phyloP scores from a whole-genome alignment of 768 basidiomycete genomes.

The Russula abietina region DNA sequence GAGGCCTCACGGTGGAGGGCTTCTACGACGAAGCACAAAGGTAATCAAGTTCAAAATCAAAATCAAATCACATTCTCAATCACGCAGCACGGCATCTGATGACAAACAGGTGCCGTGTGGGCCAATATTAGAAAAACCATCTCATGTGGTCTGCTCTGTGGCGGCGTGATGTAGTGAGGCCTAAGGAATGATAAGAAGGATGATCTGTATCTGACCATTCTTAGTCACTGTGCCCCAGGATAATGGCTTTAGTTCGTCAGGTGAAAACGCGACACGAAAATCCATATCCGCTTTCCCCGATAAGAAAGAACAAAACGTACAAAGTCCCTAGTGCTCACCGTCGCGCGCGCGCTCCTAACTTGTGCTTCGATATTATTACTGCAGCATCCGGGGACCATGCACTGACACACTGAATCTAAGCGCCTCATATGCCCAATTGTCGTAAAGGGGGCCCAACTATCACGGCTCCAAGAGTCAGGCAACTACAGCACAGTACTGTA shows the following conservation, averaged over 20 bases:
- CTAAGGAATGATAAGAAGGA: background rate
- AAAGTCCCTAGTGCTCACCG: background rate
- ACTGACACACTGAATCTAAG: too few relatives aligned
- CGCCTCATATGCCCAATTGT: background rate
- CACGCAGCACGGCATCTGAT: too few relatives aligned
- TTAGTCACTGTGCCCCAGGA: background rate
- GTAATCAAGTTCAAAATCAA: too few relatives aligned
- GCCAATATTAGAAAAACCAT: background rate
- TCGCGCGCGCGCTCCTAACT: too few relatives aligned
- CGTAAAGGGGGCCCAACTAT: background rate
- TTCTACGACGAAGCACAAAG: too few relatives aligned
- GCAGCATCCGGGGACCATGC: background rate
- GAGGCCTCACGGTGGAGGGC: too few relatives aligned
- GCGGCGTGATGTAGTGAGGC: too few relatives aligned
- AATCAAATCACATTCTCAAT: too few relatives aligned
- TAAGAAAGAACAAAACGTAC: background rate
- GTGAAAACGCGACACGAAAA: background rate
- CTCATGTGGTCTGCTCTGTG: background rate
- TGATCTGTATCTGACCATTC: background rate
- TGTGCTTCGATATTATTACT: too few relatives aligned
- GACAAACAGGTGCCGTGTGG: too few relatives aligned
- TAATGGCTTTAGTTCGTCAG: background rate
- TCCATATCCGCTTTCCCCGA: background rate
- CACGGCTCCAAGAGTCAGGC: background rate
- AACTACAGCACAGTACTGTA: background rate